Evolutionary conservation across 352 stramenopile genomes (phyloP).

Genomic region (Globisporangium acanthophoron): DNA sequence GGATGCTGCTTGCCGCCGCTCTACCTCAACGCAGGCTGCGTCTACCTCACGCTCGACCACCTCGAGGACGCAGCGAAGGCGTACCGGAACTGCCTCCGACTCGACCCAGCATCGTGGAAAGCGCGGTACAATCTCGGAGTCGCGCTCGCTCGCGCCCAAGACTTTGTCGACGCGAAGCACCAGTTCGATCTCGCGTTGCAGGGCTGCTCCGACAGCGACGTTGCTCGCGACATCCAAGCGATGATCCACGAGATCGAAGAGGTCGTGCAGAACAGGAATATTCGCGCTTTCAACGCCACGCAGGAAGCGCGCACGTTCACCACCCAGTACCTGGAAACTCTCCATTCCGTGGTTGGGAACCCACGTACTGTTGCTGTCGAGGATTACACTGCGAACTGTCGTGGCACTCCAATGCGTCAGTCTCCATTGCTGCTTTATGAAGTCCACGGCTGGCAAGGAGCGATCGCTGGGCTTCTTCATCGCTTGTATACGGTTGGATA

Average conservation of each 20-base stretch:
- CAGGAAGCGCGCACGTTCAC: slow-evolving; percentile 40
- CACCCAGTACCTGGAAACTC: slow-evolving; percentile 32
- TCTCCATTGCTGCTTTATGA: slow-evolving; percentile 27
- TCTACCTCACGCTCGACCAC: slow-evolving; percentile 48
- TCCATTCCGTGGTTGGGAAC: slow-evolving; percentile 17
- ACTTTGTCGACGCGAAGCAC: slow-evolving; percentile 42
- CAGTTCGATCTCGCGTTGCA: slow-evolving; percentile 32
- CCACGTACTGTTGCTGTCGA: slow-evolving; percentile 2
- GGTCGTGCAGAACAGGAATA: slow-evolving; percentile 29
- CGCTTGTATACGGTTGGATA: slow-evolving; percentile 23
- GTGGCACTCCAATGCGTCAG: neutral
- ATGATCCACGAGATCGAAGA: slow-evolving; percentile 47
- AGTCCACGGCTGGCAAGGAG: slow-evolving; percentile 31
- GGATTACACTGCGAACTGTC: slow-evolving; percentile 20
- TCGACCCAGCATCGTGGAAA: slow-evolving; percentile 35
- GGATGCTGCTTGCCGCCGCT: slow-evolving; percentile 25
- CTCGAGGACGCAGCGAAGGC: slow-evolving; percentile 41
- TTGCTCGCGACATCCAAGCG: slow-evolving; percentile 12
- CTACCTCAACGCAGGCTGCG: slow-evolving; percentile 46
- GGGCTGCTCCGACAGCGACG: slow-evolving; percentile 12
- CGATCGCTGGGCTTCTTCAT: slow-evolving; percentile 36
- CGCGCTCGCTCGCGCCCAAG: slow-evolving; percentile 29
- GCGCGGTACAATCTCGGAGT: slow-evolving; percentile 47
- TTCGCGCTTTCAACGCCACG: slow-evolving; percentile 23
- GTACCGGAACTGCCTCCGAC: slow-evolving; percentile 40